Evolutionary conservation across 2,329 filamentous ascomycete species (phyloP).

Genomic region (Colletotrichum shisoi): DNA sequence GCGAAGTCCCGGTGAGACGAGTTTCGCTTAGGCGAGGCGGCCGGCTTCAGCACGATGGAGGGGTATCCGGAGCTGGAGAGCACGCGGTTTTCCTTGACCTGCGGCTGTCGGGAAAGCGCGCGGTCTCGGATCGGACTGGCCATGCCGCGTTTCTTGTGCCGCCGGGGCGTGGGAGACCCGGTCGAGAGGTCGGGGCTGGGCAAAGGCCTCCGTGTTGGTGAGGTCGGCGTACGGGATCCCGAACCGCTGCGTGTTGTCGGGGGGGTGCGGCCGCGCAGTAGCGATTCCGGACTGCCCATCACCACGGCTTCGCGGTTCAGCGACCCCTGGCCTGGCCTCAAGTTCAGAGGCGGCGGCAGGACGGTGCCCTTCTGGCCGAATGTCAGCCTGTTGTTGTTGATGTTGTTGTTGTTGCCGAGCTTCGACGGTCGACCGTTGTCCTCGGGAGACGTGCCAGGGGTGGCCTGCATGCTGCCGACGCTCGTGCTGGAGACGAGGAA

Average conservation of each 20-base stretch:
- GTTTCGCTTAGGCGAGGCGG: slow-evolving; percentile 6
- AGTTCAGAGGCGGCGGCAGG: slow-evolving; percentile 34
- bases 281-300: slow-evolving; percentile 5
- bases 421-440: slow-evolving; percentile 24
- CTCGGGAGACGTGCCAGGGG: slow-evolving; percentile 35
- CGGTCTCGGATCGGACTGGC: slow-evolving; percentile 23
- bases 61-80: slow-evolving; percentile 15
- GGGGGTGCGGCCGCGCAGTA: not conserved
- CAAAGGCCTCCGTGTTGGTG: slow-evolving; percentile 1
- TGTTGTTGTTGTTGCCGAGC: not conserved
- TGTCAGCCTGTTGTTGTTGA: not conserved
- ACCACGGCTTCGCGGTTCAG: slow-evolving; percentile 4
- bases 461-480: slow-evolving; percentile 36
- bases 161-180: slow-evolving; percentile 23
- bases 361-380: slow-evolving; percentile 28
- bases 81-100: slow-evolving; percentile 5
- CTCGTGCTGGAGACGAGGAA: slow-evolving; percentile 36
- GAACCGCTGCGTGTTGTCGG: not conserved
- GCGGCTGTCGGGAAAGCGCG: slow-evolving; percentile 8
- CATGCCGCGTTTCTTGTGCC: slow-evolving; percentile 24
- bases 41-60: slow-evolving; percentile 26
- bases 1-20: slow-evolving; percentile 29
- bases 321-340: slow-evolving; percentile 20
- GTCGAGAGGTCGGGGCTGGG: slow-evolving; percentile 21
- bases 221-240: not conserved